Conservation (phyloP, 345 rosid species). For the Brassica carinata region DNA sequence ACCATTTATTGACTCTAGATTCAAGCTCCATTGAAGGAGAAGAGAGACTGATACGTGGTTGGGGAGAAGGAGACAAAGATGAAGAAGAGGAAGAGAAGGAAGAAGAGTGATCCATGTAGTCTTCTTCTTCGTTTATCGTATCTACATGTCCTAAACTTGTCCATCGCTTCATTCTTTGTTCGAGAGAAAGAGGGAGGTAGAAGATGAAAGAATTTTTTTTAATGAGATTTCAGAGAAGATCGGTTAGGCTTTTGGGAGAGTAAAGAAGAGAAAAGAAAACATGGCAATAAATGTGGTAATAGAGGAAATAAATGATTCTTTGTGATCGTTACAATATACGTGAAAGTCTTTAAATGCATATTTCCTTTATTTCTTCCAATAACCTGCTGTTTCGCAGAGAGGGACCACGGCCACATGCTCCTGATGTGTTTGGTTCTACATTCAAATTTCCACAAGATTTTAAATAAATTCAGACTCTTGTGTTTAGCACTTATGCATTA, state of each 20-base stretch:
- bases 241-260: constrained; percentile 33
- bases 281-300: constrained; percentile 37
- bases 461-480: not conserved
- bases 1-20: constrained; percentile 67
- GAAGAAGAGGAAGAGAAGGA: constrained; percentile 40
- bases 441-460: constrained; percentile 34
- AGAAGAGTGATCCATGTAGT: constrained; percentile 43
- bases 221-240: constrained; percentile 15
- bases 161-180: constrained; percentile 51
- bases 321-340: constrained; percentile 40
- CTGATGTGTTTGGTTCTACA: constrained; percentile 17
- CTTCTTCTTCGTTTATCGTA: constrained; percentile 84
- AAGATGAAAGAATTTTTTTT: not conserved
- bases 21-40: constrained; percentile 48
- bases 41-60: constrained; percentile 28
- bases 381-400: constrained; percentile 26
- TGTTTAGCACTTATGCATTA: not conserved
- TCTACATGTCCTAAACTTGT: constrained; percentile 63
- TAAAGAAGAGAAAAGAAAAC: constrained; percentile 23
- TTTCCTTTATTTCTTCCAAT: constrained; percentile 14
- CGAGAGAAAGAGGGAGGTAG: not conserved
- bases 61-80: constrained; percentile 41
- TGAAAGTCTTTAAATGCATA: constrained; percentile 45
- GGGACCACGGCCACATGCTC: constrained; percentile 38
- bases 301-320: constrained; percentile 35